A percentile compares a stretch with the other conserved stretches of the same genome.
Evolutionary conservation across 2,329 filamentous ascomycete genomes (phyloP).

Genomic region (Colletotrichum sansevieriae): DNA sequence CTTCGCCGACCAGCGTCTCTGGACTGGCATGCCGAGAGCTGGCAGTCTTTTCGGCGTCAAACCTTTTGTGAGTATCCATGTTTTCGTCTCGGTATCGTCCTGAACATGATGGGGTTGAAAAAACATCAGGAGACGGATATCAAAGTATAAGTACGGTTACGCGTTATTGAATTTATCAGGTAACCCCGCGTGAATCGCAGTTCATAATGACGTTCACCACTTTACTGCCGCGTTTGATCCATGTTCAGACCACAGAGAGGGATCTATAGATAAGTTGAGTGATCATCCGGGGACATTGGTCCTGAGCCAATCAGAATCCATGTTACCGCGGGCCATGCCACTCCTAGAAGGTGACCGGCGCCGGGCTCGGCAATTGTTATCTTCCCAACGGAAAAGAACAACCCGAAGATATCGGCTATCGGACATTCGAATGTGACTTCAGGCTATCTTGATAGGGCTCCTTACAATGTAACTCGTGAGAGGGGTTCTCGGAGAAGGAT

Average conservation of each 20-base stretch:
- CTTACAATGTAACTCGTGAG: no score
- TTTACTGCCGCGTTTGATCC: not conserved
- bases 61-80: slow-evolving; percentile 13
- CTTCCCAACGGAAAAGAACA: slow-evolving; percentile 25
- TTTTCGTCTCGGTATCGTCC: not conserved
- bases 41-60: slow-evolving; percentile 21
- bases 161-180: no score
- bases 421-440: not conserved
- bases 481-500: no score
- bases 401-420: slow-evolving; percentile 22
- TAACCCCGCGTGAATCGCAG: slow-evolving; percentile 3
- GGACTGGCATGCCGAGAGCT: not conserved
- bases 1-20: slow-evolving; percentile 26
- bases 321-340: not conserved
- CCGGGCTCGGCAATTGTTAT: slow-evolving; percentile 31
- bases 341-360: slow-evolving; percentile 26
- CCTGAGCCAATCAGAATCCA: slow-evolving; percentile 15
- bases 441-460: no score
- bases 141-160: not conserved
- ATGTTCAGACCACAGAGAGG: not conserved
- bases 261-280: slow-evolving; percentile 14
- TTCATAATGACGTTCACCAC: slow-evolving; percentile 19
- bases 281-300: slow-evolving; percentile 2
- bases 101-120: not conserved
- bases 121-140: not conserved